phyloP scores from a whole-genome alignment of 768 basidiomycete genomes.

The Boletales sp. region DNA sequence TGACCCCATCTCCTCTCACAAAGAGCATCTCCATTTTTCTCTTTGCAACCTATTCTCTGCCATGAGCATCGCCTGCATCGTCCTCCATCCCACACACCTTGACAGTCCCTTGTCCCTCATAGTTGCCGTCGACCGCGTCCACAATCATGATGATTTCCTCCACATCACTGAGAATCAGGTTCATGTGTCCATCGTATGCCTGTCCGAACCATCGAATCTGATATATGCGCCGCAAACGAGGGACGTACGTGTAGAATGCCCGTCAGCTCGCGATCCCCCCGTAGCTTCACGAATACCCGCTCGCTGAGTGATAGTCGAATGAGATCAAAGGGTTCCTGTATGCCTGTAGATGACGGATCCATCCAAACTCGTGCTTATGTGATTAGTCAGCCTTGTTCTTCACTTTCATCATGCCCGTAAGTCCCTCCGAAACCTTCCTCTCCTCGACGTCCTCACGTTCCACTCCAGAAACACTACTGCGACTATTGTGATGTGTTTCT shows the following conservation, averaged over 20 bases:
- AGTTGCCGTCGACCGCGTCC: constrained; percentile 69
- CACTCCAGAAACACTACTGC: constrained; percentile 81
- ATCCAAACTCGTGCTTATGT: constrained; percentile 34
- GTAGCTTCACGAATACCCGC: constrained; percentile 95
- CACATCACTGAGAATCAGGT: constrained; percentile 94
- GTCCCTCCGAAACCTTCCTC: constrained; percentile 21
- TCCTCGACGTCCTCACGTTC: constrained; percentile 2
- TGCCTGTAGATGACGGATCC: constrained; percentile 70
- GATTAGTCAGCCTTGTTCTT: constrained; percentile 27
- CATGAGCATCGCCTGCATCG: background rate
- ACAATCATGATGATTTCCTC: constrained; percentile 97
- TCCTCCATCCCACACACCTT: constrained; percentile 44
- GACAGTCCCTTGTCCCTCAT: constrained; percentile 56
- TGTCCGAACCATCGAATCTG: constrained; percentile 31
- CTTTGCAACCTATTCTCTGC: constrained; percentile 67
- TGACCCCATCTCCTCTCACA: constrained; percentile 95
- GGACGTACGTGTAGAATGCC: constrained; percentile 85
- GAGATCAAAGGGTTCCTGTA: constrained; percentile 96
- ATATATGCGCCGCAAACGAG: background rate
- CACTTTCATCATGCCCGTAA: constrained; percentile 58
- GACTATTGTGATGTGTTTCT: constrained; percentile 93
- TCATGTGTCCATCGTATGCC: constrained; percentile 99
- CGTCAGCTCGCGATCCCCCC: constrained; percentile 89
- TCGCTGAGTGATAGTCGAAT: constrained; percentile 95
- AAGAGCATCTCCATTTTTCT: constrained; percentile 98